phyloP scores from a whole-genome alignment of 768 basidiomycete species.

The Russula vinacea region DNA sequence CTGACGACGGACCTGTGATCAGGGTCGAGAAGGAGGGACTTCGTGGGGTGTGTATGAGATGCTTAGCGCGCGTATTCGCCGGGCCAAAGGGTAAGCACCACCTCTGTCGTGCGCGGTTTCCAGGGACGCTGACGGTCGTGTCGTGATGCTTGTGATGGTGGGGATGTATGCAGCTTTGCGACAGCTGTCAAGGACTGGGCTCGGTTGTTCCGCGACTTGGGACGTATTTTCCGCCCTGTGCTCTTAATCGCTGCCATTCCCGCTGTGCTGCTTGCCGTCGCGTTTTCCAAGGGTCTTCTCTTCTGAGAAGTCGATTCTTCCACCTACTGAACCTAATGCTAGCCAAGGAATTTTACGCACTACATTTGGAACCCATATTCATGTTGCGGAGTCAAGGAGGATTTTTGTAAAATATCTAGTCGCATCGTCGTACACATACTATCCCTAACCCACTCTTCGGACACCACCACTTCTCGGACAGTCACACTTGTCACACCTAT shows the following conservation, averaged over 20 bases:
- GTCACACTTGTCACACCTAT: no score
- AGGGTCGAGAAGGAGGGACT: constrained; percentile 32
- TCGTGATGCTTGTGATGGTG: background rate
- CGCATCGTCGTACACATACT: no score
- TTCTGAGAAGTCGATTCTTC: background rate
- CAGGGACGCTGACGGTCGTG: background rate
- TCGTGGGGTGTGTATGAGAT: constrained; percentile 34
- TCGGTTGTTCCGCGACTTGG: constrained; percentile 6
- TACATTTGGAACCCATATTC: background rate
- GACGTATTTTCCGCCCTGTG: constrained; percentile 11
- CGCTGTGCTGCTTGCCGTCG: background rate
- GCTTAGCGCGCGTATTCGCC: constrained; percentile 23
- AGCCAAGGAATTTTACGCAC: background rate
- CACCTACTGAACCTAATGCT: background rate
- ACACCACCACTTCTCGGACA: no score
- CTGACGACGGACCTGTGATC: constrained; percentile 34
- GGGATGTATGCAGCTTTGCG: background rate
- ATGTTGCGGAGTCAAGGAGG: no score
- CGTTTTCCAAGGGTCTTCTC: background rate
- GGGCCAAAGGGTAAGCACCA: constrained; percentile 12
- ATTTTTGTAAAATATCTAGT: no score
- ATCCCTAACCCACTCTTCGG: no score
- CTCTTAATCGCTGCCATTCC: constrained; percentile 5
- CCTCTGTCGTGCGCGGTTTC: background rate
- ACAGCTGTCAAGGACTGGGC: background rate